Base-by-base conservation (phyloP, 768 basidiomycete genomes). In the Clavaria fumosa region DNA sequence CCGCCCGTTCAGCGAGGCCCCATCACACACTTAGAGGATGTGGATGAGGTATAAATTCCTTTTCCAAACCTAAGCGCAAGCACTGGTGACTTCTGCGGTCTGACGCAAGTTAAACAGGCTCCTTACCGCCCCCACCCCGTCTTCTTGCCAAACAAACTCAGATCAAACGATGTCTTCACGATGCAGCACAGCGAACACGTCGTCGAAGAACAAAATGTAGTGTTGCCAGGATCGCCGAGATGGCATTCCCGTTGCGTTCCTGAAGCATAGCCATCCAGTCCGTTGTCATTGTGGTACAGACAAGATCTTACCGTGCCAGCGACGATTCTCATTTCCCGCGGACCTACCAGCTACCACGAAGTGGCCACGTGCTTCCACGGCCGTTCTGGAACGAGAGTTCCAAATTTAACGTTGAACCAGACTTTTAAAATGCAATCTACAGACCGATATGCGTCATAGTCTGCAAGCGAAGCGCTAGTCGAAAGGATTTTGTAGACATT, bases 301-400 rank as follows among this genome's bases (percentile, higher is more conserved):
- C n/a, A n/a, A n/a, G n/a, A n/a, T n/a, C n/a, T n/a, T n/a, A 14
- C 79, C 78, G 50, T 81, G 78, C 77, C 76, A 81, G 15, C 78
- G 69, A 21, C 78, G 70, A 45, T 78, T 76, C 53, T 79, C 76
- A 44, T 80, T 80, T 21, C 78, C 78, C 20, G 69, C 54, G 4
- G 73, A 69, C 31, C 72, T 61, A 23, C 73, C 73, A 3, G 62
- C 44, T 23, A 61, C 47, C 3, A 50, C 61, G 42, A 79, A 80
- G 21, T 75, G 67, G 1, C 78, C 77, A 32, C 67, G 65, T 26
- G 58, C 45, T 51, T 81, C 78, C 4, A 79, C 73, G 7, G 57
- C 57, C 15, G 65, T 47, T 32, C 77, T 78, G 40, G 11, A 31
- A 26, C 5, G 15, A 40, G 6, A 15, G 34, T 38, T 43, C 24